Base-by-base conservation (phyloP, 2,329 filamentous ascomycete genomes). In the Blastomyces emzantsi region DNA sequence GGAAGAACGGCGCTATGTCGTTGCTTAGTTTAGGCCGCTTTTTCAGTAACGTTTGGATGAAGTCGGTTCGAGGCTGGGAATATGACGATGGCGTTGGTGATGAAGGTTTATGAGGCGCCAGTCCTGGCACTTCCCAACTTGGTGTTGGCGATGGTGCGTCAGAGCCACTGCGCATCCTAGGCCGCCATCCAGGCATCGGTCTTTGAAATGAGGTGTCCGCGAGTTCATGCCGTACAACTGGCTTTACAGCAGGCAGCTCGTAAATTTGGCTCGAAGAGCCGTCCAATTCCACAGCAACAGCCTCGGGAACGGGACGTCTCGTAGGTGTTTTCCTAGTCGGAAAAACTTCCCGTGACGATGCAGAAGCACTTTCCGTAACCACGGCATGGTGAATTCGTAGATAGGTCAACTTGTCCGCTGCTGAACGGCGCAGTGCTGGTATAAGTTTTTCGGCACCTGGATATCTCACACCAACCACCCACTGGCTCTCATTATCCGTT, bases 361-460 rank as follows among this genome's bases (percentile, higher is more conserved):
- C 67, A 0, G 74, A 74, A 1, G 73, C 67, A 60, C 80, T 76
- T 64, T 80, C 74, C 0, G 82, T 85, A 45, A 85, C 71, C 19
- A 86, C 69, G 39, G 78, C 74, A 72, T 85, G 82, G 64, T 85
- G 81, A 33, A 84, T 75, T 51, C 84, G 77, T 13, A 87, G 70
- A 68, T 83, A 84, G 2, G 77, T 81, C 67, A 86, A 64, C 33
- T 75, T 78, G 1, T 80, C 74, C 8, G 77, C 75, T 9, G 80
- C 81, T 65, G 74, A 73, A 25, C 78, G 75, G 8, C 76, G 77
- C 30, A 86, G 68, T 1, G 82, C 70, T 1, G 82, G 81, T 25
- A 81, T 79, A 5, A 86, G 74, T 67, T 83, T 85, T 65, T 84
- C 82, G 2, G 80, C 78, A 3, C 82, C 81, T 4, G 81, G 81